Evolutionary conservation across 2,329 filamentous ascomycete genomes (phyloP), one percentile per base, ranked within the genome.

Genomic region (Tolypocladium amazonense): DNA sequence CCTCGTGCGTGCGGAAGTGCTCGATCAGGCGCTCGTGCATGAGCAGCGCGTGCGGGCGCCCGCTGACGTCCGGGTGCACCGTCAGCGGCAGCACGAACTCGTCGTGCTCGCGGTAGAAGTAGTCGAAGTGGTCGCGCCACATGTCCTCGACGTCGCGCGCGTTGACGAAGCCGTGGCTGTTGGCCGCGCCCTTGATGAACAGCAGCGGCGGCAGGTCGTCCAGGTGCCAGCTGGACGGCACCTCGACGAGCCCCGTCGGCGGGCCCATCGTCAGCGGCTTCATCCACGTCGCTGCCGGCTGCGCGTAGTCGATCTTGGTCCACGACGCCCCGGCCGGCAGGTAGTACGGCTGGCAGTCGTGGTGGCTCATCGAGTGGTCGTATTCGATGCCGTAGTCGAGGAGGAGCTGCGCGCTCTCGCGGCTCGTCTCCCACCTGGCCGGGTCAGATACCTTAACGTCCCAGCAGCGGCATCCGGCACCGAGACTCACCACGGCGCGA

Each of bases 81-180:
- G 88, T 91, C 71, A 91, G 88, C 0, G 88, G 88, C 65, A 91
- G 90, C 58, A 90, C 81, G 62, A 90, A 90, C 65, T 89, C 86
- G 65, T 91, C 87, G 63, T 89, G 87, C 70, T 91, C 87, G 35
- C 87, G 78, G 69, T 91, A 91, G 67, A 88, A 90, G 72, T 90
- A 90, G 65, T 87, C 81, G 61, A 88, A 88, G 63, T 88, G 84
- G 61, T 88, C 83, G 56, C 80, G 74, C 85, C 84, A 88, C 39
- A 87, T 79, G 39, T 85, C 82, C 66, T 88, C 84, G 1, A 88
- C 79, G 62, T 86, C 83, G n/a, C 80, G 73, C 0, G 80, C 74
- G 59, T 81, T 80, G 23, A 79, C 76, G 64, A 74, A 87, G 9
- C 86, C 86, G 66, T 88, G 85, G n/a, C 77, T 81, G 65, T 88